Evolutionary conservation across 495 filamentous ascomycete genomes (phyloP).

Genomic region (Trichoderma reesei): DNA sequence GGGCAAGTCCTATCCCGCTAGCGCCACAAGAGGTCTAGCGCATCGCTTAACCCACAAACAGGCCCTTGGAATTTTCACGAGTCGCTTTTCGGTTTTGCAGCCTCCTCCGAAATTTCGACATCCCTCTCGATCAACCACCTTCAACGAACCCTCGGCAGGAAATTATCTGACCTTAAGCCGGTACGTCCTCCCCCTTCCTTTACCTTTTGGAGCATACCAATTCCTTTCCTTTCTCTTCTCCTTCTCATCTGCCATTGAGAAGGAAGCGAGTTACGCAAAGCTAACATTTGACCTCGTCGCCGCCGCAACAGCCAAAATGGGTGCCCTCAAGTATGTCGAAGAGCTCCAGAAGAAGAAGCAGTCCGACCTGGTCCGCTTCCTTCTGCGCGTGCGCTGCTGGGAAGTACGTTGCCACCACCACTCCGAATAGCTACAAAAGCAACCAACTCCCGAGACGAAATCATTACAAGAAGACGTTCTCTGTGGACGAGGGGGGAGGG

Average conservation of each 20-base stretch:
- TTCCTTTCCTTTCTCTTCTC: background rate
- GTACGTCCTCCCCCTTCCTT: slow-evolving; percentile 17
- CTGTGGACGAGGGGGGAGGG: slow-evolving; percentile 21
- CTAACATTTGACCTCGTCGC: slow-evolving; percentile 17
- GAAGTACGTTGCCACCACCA: slow-evolving; percentile 75
- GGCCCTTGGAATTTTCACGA: slow-evolving; percentile 3
- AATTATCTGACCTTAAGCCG: slow-evolving; percentile 24
- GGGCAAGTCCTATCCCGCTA: background rate
- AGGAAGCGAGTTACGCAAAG: slow-evolving; percentile 8
- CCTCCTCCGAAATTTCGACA: slow-evolving; percentile 5
- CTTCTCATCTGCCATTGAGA: background rate
- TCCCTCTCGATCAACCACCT: slow-evolving; percentile 1
- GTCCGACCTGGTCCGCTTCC: slow-evolving; percentile 97
- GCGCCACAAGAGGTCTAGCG: slow-evolving; percentile 3
- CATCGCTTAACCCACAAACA: slow-evolving; percentile 12
- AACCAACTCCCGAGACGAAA: background rate
- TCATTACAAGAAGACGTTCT: slow-evolving; percentile 4
- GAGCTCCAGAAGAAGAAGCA: slow-evolving; percentile 99
- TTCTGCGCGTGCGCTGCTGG: slow-evolving; percentile 99
- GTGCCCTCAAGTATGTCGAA: slow-evolving; percentile 98
- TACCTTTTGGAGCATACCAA: background rate
- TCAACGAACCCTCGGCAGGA: slow-evolving; percentile 12
- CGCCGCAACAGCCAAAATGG: slow-evolving; percentile 49
- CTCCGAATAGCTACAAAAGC: slow-evolving; percentile 19
- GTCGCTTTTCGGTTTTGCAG: background rate